Conservation (phyloP, 129 eudicot species). For the Flaveria brownii region DNA sequence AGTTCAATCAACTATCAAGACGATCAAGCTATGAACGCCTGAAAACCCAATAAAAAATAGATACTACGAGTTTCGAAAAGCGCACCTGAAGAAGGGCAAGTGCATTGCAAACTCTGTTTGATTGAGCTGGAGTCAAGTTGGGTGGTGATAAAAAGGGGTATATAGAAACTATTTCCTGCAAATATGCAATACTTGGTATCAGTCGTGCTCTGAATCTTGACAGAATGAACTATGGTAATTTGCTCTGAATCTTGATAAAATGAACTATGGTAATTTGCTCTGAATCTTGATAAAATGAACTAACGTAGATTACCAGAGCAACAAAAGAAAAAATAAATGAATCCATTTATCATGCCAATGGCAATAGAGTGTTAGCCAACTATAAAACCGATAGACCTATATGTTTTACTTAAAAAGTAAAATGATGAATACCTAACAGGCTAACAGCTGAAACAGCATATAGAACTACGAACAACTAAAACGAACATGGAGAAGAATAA, state of each 20-base stretch:
- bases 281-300: too few relatives aligned
- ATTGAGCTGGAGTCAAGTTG: constrained; percentile 11
- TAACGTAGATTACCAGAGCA: background rate
- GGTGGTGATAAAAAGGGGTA: constrained; percentile 24
- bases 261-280: background rate
- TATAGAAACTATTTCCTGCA: constrained; percentile 21
- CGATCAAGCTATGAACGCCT: background rate
- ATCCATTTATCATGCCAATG: constrained; percentile 5
- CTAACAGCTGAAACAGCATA: background rate
- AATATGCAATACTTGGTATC: constrained; percentile 7
- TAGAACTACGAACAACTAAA: constrained; percentile 1
- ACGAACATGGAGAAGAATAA: constrained; percentile 1
- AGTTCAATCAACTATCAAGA: constrained; percentile 9
- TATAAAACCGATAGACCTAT: constrained; percentile 8
- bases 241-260: too few relatives aligned
- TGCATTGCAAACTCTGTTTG: constrained; percentile 28
- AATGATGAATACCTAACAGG: background rate
- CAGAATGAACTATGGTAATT: background rate
- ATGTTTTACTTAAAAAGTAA: background rate
- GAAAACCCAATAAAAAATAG: constrained; percentile 1
- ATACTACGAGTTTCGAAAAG: background rate
- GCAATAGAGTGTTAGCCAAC: constrained; percentile 6
- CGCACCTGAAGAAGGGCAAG: constrained; percentile 27
- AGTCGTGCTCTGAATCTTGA: background rate
- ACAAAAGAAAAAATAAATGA: constrained; percentile 2